These are phyloP conservation scores for Euphorbia corollata DNA, from an alignment of 441 rosid species.

Conservation along the genomic window DNA sequence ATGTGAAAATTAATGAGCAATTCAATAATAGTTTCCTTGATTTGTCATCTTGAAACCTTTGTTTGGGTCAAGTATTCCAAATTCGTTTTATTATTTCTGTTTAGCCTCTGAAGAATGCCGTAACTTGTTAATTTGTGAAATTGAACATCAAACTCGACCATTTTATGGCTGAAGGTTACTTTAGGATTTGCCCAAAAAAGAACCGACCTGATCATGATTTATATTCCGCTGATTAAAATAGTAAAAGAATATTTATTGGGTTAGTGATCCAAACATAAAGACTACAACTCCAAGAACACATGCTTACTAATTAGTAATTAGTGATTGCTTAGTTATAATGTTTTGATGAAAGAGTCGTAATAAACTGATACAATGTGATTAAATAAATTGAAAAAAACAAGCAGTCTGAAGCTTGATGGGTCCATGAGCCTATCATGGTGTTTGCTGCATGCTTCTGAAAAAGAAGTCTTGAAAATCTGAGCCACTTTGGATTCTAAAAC, in stretches of 20 bases:
- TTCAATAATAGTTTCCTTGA: neutral
- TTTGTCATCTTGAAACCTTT: neutral
- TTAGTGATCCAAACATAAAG: neutral
- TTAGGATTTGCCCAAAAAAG: neutral
- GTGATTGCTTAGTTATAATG: neutral
- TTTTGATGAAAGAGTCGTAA: neutral
- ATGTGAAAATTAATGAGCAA: neutral
- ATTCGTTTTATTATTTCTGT: too few species aligned
- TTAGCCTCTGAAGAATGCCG: neutral
- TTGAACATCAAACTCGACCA: neutral
- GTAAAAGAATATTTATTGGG: too few species aligned
- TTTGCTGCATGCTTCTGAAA: constrained; percentile 14
- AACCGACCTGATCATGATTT: neutral
- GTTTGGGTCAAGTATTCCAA: too few species aligned
- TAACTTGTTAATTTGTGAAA: neutral
- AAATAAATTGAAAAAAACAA: too few species aligned
- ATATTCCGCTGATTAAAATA: neutral
- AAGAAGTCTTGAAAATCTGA: constrained; percentile 6
- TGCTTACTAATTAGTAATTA: neutral
- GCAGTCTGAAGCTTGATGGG: constrained; percentile 1
- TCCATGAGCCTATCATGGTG: constrained; percentile 15
- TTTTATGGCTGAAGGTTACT: neutral
- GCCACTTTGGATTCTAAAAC: constrained; percentile 11
- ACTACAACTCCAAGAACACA: neutral
- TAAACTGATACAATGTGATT: too few species aligned